Percentiles rank a stretch among this genome's conserved stretches.
These are phyloP conservation scores for Malassezia slooffiae DNA, from an alignment of 1,284 basidiomycete species.

Conservation along the genomic window DNA sequence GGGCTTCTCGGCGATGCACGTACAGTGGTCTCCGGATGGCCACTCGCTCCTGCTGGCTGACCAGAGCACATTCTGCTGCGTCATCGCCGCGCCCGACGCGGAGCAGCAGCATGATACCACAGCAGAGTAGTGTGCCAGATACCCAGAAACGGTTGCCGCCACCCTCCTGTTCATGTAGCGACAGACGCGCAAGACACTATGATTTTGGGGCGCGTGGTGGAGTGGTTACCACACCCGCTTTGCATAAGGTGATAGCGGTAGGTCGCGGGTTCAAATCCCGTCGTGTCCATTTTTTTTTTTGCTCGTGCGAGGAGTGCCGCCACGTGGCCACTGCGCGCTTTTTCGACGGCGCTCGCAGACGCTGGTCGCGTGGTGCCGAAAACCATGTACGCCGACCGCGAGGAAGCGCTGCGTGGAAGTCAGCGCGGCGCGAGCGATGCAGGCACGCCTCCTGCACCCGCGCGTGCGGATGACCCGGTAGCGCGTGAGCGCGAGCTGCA, in stretches of 20 bases:
- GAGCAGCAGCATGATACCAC: background rate
- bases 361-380: too few species aligned
- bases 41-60: conserved; percentile 6
- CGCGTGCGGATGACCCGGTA: conserved; percentile 7
- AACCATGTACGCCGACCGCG: conserved; percentile 37
- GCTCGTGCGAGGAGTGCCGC: too few species aligned
- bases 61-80: conserved; percentile 8
- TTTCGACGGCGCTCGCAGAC: too few species aligned
- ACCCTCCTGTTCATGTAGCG: background rate
- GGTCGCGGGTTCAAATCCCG: conserved; percentile 22
- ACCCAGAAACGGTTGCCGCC: too few species aligned
- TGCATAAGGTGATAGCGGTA: conserved; percentile 15
- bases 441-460: background rate
- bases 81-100: background rate
- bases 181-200: background rate
- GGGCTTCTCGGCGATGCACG: conserved; percentile 1
- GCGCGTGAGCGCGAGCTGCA: conserved; percentile 37
- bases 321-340: too few species aligned
- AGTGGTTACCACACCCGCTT: conserved; percentile 20
- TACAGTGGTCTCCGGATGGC: conserved; percentile 10
- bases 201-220: conserved; percentile 15
- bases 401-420: conserved; percentile 30
- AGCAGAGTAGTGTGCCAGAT: too few species aligned
- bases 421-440: background rate
- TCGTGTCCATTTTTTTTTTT: conserved; percentile 17